These are phyloP conservation scores for Phycomyces blakesleeanus DNA, from an alignment of 192 early-diverging fungal genomes.

Conservation along the genomic window DNA sequence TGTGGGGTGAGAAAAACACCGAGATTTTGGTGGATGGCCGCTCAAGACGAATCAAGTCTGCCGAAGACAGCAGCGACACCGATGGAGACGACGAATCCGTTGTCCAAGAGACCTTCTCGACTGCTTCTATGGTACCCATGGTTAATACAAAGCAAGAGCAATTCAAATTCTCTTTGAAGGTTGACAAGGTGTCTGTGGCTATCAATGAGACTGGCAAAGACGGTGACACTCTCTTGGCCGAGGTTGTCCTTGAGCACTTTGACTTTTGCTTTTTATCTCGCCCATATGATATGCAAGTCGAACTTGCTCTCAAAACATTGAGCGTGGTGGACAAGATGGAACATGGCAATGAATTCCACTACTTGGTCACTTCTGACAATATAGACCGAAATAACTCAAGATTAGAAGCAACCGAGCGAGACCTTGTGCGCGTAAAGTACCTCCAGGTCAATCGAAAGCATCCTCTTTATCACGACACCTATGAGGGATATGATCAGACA, in stretches of 20 bases:
- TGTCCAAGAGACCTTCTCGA: not conserved
- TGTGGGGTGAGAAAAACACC: slow-evolving; percentile 1
- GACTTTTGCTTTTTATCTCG: slow-evolving; percentile 63
- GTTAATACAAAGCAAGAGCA: slow-evolving; percentile 9
- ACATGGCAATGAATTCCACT: slow-evolving; percentile 42
- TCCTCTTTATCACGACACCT: slow-evolving; percentile 53
- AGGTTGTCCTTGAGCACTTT: slow-evolving; percentile 67
- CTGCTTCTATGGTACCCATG: not conserved
- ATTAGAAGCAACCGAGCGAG: not conserved
- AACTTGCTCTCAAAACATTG: slow-evolving; percentile 71
- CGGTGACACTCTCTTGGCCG: slow-evolving; percentile 54
- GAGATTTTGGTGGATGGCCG: too few relatives aligned
- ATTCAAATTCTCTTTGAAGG: slow-evolving; percentile 54
- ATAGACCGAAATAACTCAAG: slow-evolving; percentile 37
- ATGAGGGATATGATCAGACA: slow-evolving; percentile 64
- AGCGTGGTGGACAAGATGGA: slow-evolving; percentile 68
- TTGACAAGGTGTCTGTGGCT: slow-evolving; percentile 60
- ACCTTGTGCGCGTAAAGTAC: slow-evolving; percentile 61
- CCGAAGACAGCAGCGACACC: not conserved
- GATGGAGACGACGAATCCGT: not conserved
- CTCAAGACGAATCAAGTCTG: too few relatives aligned
- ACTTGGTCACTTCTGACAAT: slow-evolving; percentile 53
- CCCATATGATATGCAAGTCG: slow-evolving; percentile 67
- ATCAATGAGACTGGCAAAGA: slow-evolving; percentile 53
- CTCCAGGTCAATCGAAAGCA: slow-evolving; percentile 51